phyloP scores from a whole-genome alignment of 2,329 filamentous ascomycete genomes.

The Aquanectria penicillioides region DNA sequence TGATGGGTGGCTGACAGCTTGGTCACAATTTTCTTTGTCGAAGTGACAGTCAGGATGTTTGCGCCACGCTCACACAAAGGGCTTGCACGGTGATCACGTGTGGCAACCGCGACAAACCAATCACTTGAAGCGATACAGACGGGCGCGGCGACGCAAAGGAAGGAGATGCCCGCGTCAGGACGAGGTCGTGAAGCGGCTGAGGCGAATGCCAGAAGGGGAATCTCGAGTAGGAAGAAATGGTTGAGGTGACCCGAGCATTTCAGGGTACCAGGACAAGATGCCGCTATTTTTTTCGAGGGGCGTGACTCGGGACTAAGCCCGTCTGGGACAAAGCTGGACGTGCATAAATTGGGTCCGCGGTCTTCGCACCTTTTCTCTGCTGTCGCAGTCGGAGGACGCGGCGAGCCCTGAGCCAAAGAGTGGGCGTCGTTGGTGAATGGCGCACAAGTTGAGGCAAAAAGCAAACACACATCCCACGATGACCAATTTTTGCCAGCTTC shows the following conservation, averaged over 20 bases:
- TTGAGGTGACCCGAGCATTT: conserved; percentile 34
- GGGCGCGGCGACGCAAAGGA: conserved; percentile 23
- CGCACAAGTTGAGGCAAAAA: no score
- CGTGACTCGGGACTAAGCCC: conserved; percentile 36
- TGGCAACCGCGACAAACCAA: conserved; percentile 22
- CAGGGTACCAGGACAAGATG: conserved; percentile 29
- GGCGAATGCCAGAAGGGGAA: conserved; percentile 30
- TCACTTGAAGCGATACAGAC: conserved; percentile 28
- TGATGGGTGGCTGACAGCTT: conserved; percentile 20
- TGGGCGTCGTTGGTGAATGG: no score
- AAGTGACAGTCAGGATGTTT: conserved; percentile 25
- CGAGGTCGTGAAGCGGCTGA: conserved; percentile 29
- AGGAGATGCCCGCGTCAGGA: conserved; percentile 24
- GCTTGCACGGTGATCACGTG: conserved; percentile 29
- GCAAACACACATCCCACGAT: no score
- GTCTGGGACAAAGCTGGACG: conserved; percentile 16
- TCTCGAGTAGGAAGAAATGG: conserved; percentile 33
- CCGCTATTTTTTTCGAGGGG: conserved; percentile 30
- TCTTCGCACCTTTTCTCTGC: not conserved
- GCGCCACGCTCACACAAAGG: conserved; percentile 30
- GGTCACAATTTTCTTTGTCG: conserved; percentile 35
- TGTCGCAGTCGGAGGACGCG: not conserved
- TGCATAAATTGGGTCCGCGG: conserved; percentile 13
- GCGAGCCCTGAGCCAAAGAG: not conserved
- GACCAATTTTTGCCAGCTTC: no score